phyloP scores from a whole-genome alignment of 2,329 filamentous ascomycete genomes.

The Lachnellula cervina region DNA sequence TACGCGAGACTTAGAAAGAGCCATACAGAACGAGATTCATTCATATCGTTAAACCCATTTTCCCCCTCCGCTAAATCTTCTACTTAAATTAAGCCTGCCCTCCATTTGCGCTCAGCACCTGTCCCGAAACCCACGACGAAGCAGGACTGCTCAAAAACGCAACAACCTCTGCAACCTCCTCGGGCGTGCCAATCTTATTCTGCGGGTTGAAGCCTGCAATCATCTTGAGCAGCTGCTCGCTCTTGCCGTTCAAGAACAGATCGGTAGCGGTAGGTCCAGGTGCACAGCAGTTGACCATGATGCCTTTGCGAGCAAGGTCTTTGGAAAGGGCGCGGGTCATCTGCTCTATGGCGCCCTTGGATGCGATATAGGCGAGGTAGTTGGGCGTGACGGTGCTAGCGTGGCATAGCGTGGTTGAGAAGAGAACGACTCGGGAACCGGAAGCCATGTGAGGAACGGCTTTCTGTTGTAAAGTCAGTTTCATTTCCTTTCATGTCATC shows the following conservation, averaged over 20 bases:
- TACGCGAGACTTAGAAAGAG: too few relatives aligned
- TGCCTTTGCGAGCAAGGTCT: slow-evolving; percentile 43
- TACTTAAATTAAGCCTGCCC: slow-evolving; percentile 20
- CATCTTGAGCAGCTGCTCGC: slow-evolving; percentile 37
- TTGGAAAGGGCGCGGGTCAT: slow-evolving; percentile 47
- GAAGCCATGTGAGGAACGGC: slow-evolving; percentile 46
- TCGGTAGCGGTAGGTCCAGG: slow-evolving; percentile 49
- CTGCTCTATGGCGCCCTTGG: slow-evolving; percentile 52
- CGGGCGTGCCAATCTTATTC: slow-evolving; percentile 41
- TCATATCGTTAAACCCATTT: too few relatives aligned
- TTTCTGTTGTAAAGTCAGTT: slow-evolving; percentile 35
- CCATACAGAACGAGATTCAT: too few relatives aligned
- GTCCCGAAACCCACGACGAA: slow-evolving; percentile 23
- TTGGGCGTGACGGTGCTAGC: slow-evolving; percentile 36
- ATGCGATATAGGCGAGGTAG: slow-evolving; percentile 43
- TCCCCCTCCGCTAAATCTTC: too few relatives aligned
- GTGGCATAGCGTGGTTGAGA: slow-evolving; percentile 41
- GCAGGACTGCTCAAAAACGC: slow-evolving; percentile 33
- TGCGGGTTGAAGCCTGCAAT: slow-evolving; percentile 39
- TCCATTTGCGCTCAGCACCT: slow-evolving; percentile 27
- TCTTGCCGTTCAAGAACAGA: slow-evolving; percentile 41
- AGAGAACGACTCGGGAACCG: slow-evolving; percentile 46
- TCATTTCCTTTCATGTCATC: background rate
- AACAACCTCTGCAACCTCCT: slow-evolving; percentile 44
- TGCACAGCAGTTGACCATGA: slow-evolving; percentile 46